A percentile compares a stretch with the other conserved stretches of the same genome.
phyloP scores from a whole-genome alignment of 371 early-diverging fungal genomes.

The Haplosporangium sp. region DNA sequence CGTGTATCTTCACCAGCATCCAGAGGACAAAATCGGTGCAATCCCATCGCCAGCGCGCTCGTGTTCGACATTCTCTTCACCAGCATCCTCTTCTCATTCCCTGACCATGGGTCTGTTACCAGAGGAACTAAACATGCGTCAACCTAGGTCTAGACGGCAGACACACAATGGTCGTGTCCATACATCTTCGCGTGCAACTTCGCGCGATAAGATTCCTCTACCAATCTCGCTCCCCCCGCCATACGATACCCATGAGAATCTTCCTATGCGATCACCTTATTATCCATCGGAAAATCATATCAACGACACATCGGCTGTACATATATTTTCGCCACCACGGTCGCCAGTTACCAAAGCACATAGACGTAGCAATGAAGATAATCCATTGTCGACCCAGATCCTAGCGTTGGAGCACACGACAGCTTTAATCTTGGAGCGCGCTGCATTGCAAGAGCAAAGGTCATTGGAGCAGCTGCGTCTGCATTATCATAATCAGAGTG shows the following conservation, averaged over 20 bases:
- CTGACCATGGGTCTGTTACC: background rate
- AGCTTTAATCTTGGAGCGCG: constrained; percentile 13
- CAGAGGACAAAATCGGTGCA: constrained; percentile 15
- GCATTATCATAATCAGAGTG: no score
- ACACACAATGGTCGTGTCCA: constrained; percentile 2
- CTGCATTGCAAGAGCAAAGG: constrained; percentile 11
- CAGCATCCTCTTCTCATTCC: constrained; percentile 9
- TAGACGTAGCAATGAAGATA: background rate
- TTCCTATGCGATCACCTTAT: background rate
- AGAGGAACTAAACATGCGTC: no score
- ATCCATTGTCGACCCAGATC: background rate
- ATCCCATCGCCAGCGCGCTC: background rate
- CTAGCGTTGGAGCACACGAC: constrained; percentile 14
- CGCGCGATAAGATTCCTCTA: background rate
- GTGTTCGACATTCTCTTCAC: constrained; percentile 7
- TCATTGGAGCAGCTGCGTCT: constrained; percentile 17
- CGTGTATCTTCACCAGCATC: constrained; percentile 17
- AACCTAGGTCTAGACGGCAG: background rate
- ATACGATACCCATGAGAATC: constrained; percentile 3
- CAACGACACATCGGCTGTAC: background rate
- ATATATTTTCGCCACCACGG: constrained; percentile 2
- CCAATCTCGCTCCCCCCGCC: background rate
- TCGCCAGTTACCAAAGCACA: constrained; percentile 1
- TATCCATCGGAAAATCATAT: background rate
- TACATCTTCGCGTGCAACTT: background rate